Conservation (phyloP, 139 green algal species). For the Tetratostichococcus sp. region DNA sequence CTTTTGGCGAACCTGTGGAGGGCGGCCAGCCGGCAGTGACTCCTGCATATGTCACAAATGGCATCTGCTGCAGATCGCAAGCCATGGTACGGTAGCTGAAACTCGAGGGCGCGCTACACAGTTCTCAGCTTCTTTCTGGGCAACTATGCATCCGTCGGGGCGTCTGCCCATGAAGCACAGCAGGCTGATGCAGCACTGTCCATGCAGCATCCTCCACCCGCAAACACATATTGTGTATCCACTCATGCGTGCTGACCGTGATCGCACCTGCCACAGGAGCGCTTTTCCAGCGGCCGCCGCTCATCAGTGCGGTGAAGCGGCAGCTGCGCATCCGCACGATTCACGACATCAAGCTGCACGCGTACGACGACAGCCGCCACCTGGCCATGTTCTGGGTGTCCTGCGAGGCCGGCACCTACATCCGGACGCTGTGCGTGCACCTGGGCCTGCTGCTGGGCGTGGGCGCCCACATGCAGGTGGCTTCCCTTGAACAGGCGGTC, state of each 20-base stretch:
- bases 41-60: too few species aligned
- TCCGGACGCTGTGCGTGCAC: constrained; percentile 97
- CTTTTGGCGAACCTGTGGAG: too few species aligned
- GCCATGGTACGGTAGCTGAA: too few species aligned
- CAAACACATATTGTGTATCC: too few species aligned
- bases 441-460: constrained; percentile 93
- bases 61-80: too few species aligned
- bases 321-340: constrained; percentile 97
- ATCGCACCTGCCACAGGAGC: constrained; percentile 1
- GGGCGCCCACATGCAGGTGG: constrained; percentile 92
- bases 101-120: too few species aligned
- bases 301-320: constrained; percentile 98
- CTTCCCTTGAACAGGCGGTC: background rate
- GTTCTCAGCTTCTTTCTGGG: too few species aligned
- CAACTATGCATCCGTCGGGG: too few species aligned
- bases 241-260: background rate
- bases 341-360: constrained; percentile 88
- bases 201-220: too few species aligned
- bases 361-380: constrained; percentile 94
- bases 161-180: too few species aligned
- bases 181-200: too few species aligned
- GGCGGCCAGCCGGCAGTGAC: constrained; percentile 63
- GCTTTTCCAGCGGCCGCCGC: constrained; percentile 94
- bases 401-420: constrained; percentile 96
- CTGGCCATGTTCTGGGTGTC: constrained; percentile 95